Percentiles rank a stretch among this genome's conserved stretches.
phyloP scores from a whole-genome alignment of 140 eudicot genomes.

The Flaveria floridana region DNA sequence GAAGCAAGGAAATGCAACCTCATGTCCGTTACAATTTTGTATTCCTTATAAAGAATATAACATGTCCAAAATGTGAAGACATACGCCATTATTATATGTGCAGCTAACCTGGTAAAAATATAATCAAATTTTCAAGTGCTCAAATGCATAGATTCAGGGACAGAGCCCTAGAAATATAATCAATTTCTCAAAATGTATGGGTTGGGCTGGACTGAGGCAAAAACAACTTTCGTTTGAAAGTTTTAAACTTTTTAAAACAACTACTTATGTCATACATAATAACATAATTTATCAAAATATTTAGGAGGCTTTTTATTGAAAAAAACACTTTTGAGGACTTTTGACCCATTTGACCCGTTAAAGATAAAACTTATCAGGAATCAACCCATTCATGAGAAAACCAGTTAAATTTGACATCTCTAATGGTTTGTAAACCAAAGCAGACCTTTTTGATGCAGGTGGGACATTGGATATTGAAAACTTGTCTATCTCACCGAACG shows the following conservation, averaged over 20 bases:
- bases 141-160: constrained; percentile 3
- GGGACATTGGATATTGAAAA: constrained; percentile 91
- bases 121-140: constrained; percentile 21
- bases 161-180: background rate
- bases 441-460: constrained; percentile 69
- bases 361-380: background rate
- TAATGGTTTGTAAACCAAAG: background rate
- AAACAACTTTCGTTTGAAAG: background rate
- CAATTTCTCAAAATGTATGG: background rate
- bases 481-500: constrained; percentile 78
- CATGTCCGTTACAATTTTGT: constrained; percentile 56
- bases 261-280: background rate
- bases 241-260: background rate
- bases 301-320: background rate
- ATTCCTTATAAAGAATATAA: constrained; percentile 66
- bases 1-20: constrained; percentile 76
- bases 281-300: background rate
- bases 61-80: constrained; percentile 78
- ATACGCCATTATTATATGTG: constrained; percentile 73
- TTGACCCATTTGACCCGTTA: constrained; percentile 13
- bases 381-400: background rate
- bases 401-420: background rate
- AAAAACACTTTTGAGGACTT: background rate
- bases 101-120: constrained; percentile 57
- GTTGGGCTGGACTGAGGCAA: background rate